Conservation (phyloP, 2,329 filamentous ascomycete genomes). For the Monilinia fructicola region DNA sequence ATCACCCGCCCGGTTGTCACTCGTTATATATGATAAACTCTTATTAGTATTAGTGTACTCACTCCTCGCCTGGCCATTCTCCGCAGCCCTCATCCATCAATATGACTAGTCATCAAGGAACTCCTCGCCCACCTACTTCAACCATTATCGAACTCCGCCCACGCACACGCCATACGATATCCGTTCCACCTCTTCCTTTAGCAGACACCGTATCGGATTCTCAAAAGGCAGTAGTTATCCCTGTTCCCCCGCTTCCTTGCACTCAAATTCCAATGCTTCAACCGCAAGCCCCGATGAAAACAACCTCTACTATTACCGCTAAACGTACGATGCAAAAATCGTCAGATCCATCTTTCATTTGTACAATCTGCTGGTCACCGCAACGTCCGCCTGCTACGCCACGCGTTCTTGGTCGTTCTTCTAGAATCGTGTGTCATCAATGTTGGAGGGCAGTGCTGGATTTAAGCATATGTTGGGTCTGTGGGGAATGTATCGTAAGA, state of each 20-base stretch:
- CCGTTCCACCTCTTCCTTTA: conserved; percentile 1
- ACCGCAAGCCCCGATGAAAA: neutral
- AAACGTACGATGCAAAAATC: neutral
- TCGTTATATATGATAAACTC: neutral
- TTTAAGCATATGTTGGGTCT: conserved; percentile 58
- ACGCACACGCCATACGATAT: conserved; percentile 14
- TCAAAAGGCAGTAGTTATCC: neutral
- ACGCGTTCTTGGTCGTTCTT: conserved; percentile 47
- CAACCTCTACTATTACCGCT: neutral
- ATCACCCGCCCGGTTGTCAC: neutral
- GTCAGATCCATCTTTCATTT: conserved; percentile 47
- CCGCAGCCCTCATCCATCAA: neutral
- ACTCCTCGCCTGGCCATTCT: neutral
- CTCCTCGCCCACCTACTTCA: conserved; percentile 10
- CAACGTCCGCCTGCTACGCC: conserved; percentile 41
- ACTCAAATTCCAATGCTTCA: neutral
- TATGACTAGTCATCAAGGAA: conserved; percentile 20
- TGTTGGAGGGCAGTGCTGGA: conserved; percentile 52
- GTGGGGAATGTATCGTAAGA: conserved; percentile 54
- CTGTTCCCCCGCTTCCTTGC: neutral
- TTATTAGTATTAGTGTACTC: neutral
- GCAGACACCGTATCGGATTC: conserved; percentile 1
- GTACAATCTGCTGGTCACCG: conserved; percentile 56
- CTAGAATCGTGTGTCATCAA: conserved; percentile 50
- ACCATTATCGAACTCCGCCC: conserved; percentile 14